phyloP scores from a whole-genome alignment of 2,329 filamentous ascomycete species.

The Penicillium fuscoglaucum region DNA sequence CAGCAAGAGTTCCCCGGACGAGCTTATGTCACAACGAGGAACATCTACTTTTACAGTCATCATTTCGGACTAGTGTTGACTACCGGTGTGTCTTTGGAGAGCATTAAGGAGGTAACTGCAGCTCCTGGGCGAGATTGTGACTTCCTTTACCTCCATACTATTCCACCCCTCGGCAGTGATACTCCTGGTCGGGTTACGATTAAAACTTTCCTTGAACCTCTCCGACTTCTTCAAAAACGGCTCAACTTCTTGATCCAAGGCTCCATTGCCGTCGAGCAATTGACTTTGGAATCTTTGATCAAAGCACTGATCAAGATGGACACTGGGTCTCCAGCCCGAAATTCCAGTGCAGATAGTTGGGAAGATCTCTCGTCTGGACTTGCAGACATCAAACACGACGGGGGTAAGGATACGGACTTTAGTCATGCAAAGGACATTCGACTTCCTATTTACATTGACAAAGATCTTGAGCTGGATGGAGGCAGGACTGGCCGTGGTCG shows the following conservation, averaged over 20 bases:
- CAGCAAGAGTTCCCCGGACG: conserved; percentile 78
- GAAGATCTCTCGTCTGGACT: conserved; percentile 68
- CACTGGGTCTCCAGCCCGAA: conserved; percentile 57
- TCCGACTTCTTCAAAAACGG: conserved; percentile 76
- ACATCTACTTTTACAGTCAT: conserved; percentile 95
- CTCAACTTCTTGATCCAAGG: conserved; percentile 85
- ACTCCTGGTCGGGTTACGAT: conserved; percentile 75
- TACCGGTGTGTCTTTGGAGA: conserved; percentile 71
- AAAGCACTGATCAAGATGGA: conserved; percentile 74
- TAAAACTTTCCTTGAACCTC: conserved; percentile 88
- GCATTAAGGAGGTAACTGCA: conserved; percentile 84
- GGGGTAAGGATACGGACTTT: conserved; percentile 39
- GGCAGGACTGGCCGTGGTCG: conserved; percentile 38
- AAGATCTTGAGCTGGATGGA: conserved; percentile 55
- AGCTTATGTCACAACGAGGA: conserved; percentile 81
- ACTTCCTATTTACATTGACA: conserved; percentile 62
- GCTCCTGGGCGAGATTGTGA: conserved; percentile 89
- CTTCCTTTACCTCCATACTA: conserved; percentile 82
- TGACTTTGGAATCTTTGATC: conserved; percentile 68
- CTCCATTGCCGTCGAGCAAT: conserved; percentile 68
- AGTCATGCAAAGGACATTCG: conserved; percentile 53
- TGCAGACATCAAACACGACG: conserved; percentile 57
- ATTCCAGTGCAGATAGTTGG: conserved; percentile 84
- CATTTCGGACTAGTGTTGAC: conserved; percentile 88
- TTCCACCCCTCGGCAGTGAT: conserved; percentile 61